Base-by-base conservation (phyloP, 1,139 yeast genomes). In the Candida freyschussii region DNA sequence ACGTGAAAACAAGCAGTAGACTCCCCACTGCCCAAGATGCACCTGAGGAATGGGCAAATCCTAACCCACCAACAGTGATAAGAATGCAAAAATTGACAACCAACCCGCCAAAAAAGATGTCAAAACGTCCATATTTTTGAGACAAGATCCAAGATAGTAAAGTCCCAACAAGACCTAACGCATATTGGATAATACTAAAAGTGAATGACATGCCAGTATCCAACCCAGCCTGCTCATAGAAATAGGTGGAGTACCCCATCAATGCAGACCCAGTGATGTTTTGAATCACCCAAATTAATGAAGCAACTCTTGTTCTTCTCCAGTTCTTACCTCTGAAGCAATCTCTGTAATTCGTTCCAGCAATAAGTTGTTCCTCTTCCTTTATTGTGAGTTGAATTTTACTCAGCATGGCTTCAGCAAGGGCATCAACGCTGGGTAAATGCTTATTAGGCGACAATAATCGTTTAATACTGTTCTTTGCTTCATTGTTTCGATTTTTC, bases 231-330 rank as follows among this genome's bases (percentile, higher is more conserved):
- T 57, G 60, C 31, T 52, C 44, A 35, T 56, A 62, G 43, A 60
- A 61, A 33, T 59, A 62, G 1, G 67, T 55, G 9, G 66, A 62
- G 29, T 69, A 72, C 14, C 56, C 50, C 67, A 70, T 69, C 47
- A 74, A 62, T 3, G 72, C 56, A 6, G 74, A 62, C 36, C 79
- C 79, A 24, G 76, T 66, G 39, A 68, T 58, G 34, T 62, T 61
- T 48, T 73, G 79, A 34, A 66, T 57, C 33, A 68, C 45, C 71
- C 75, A 73, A 6, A 64, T 59, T 21, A 65, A 24, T 11, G 69
- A 53, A 10, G 77, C 65, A 27, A 74, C 53, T 47, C 73, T 60
- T 2, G 80, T 73, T 61, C 79, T 66, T 55, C 78, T 65, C 17
- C 60, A 53, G 49, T 73, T 65, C 4, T 48, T 38, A 6, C 70